Conservation (phyloP, 495 filamentous ascomycete genomes). For the Neurospora pannonica region DNA sequence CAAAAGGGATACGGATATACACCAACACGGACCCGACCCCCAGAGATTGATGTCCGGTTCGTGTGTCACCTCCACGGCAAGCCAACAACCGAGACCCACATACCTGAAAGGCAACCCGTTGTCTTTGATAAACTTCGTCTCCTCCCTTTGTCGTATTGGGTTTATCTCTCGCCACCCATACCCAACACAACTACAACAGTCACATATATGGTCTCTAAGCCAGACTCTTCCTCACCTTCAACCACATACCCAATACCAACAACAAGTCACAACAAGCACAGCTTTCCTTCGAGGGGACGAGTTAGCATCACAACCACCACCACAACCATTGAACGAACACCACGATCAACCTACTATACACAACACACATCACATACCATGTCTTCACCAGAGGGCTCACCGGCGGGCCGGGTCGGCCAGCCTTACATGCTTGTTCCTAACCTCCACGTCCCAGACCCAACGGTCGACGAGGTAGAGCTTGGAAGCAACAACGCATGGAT, state of each 20-base stretch:
- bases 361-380: slow-evolving; percentile 6
- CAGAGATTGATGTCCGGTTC: not conserved
- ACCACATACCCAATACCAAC: not conserved
- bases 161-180: not conserved
- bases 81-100: not conserved
- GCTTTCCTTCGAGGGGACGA: not conserved
- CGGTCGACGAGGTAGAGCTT: slow-evolving; percentile 26
- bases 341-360: not conserved
- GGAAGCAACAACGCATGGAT: slow-evolving; percentile 32
- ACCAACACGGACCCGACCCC: not conserved
- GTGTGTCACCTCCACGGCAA: not conserved
- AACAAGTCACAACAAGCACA: not conserved
- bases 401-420: slow-evolving; percentile 10
- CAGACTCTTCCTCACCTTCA: not conserved
- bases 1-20: not conserved
- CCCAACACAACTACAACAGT: not conserved
- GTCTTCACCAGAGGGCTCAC: slow-evolving; percentile 20
- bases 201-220: not conserved
- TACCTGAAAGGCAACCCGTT: not conserved
- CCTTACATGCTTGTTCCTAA: slow-evolving; percentile 27
- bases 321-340: not conserved
- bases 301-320: not conserved
- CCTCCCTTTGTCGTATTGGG: not conserved
- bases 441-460: slow-evolving; percentile 25
- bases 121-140: not conserved